Evolutionary conservation across 179 eudicot genomes (phyloP), one percentile per base, ranked within the genome.

Genomic region (Monotropa hypopitys): DNA sequence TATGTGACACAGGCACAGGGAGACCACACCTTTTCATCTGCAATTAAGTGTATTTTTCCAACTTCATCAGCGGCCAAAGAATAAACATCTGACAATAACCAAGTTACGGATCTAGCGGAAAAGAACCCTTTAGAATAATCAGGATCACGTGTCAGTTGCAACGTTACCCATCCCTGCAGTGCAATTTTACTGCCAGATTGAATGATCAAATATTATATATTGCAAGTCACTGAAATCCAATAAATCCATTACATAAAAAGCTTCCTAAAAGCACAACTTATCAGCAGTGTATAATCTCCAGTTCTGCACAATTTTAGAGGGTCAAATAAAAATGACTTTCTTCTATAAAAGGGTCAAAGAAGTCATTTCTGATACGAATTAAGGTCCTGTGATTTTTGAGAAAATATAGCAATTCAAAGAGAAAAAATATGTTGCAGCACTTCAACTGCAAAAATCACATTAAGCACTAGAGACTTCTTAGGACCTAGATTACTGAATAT

Each of bases 31-130:
- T 84, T 87, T 79, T 83, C 89, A 83, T 94, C 97, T 2, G 98
- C 97, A 88, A 94, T 82, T 71, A 91, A 21, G 49, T 92, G 95
- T 74, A 94, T 89, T 82, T 94, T 94, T 80, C 98, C 98, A 38
- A 94, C 79, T 84, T 89, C 93, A 83, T 90, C 97, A 35, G 98
- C 98, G 62, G 98, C 98, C 49, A 89, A 49, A 74, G 92, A 69
- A 83, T 94, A 90, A 68, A 94, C 89, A 86, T 89, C 96, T 65
- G 96, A 81, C 43, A 94, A 87, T 79, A 94, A 90, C 74, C 98
- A 97, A 76, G 88, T 94, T 65, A 94, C 90, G 47, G 97, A 89
- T 84, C 98, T 88, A 77, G 98, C 90, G 75, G 97, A 88, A 76
- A 94, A 74, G 84, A 82, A 92, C 38, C 98, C 98, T 83, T 92